Conservation (phyloP, 2,329 filamentous ascomycete species). For the Pyricularia grisea region DNA sequence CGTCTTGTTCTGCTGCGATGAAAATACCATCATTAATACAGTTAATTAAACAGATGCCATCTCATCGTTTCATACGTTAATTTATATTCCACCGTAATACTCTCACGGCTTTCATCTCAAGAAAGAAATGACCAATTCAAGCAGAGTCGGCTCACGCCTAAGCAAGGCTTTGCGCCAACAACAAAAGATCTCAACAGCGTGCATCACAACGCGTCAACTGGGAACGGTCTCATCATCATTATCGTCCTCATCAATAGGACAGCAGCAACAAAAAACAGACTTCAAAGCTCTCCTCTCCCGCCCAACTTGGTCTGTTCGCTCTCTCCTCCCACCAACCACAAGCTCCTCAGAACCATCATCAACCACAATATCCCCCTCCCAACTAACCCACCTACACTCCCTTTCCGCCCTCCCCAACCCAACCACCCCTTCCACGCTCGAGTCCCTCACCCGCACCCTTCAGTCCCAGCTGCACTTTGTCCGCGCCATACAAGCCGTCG, state of each 20-base stretch:
- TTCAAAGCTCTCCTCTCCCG: slow-evolving; percentile 42
- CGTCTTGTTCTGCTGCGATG: not conserved
- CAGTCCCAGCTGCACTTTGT: slow-evolving; percentile 84
- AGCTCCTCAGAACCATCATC: not conserved
- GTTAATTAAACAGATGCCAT: not conserved
- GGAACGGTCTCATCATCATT: not conserved
- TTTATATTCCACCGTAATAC: not conserved
- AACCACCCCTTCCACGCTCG: slow-evolving; percentile 50
- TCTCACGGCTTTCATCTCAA: not conserved
- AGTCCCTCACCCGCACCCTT: slow-evolving; percentile 63
- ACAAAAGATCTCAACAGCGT: not conserved
- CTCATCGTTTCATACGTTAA: not conserved
- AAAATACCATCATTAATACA: not conserved
- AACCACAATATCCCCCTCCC: slow-evolving; percentile 46
- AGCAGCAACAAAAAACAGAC: not conserved
- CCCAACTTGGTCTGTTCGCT: slow-evolving; percentile 77
- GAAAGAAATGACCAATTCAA: not conserved
- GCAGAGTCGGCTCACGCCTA: not conserved
- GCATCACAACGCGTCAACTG: not conserved
- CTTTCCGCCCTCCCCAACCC: slow-evolving; percentile 81
- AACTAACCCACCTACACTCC: slow-evolving; percentile 76
- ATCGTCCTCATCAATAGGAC: not conserved
- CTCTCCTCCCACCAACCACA: slow-evolving; percentile 41
- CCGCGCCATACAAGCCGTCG: slow-evolving; percentile 69
- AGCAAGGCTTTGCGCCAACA: not conserved